These are phyloP conservation scores for Fereydounia khargensis DNA, from an alignment of 1,284 basidiomycete genomes.

Conservation along the genomic window DNA sequence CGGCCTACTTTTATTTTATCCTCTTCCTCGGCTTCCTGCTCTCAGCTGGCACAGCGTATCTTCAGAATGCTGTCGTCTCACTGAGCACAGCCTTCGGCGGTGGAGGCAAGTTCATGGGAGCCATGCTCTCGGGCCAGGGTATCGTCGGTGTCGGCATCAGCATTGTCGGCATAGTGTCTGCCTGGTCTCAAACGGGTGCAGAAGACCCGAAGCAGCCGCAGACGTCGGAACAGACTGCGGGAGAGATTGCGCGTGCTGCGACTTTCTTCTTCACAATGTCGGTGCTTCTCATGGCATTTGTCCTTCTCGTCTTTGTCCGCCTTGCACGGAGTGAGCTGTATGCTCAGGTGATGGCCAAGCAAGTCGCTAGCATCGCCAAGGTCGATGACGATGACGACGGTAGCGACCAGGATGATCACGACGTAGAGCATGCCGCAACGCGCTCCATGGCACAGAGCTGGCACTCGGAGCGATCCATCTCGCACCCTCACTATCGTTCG, in stretches of 20 bases:
- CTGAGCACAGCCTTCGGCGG: constrained; percentile 43
- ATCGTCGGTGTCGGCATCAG: constrained; percentile 40
- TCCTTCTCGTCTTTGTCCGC: constrained; percentile 25
- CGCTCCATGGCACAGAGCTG: constrained; percentile 30
- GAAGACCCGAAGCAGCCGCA: neutral
- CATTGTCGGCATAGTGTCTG: constrained; percentile 37
- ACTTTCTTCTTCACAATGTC: constrained; percentile 38
- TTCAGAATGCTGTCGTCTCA: constrained; percentile 50
- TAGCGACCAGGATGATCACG: constrained; percentile 2
- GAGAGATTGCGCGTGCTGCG: constrained; percentile 25
- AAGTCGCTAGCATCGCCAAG: constrained; percentile 27
- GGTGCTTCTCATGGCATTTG: constrained; percentile 19
- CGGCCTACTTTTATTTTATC: constrained; percentile 29
- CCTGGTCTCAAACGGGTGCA: constrained; percentile 18
- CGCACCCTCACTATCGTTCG: constrained; percentile 23
- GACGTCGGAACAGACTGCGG: constrained; percentile 11
- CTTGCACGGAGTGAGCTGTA: constrained; percentile 24
- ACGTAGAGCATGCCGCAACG: constrained; percentile 13
- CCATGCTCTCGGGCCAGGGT: constrained; percentile 50
- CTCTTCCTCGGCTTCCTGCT: constrained; percentile 21
- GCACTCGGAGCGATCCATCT: constrained; percentile 29
- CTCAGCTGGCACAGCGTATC: constrained; percentile 40
- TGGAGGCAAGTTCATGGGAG: constrained; percentile 36
- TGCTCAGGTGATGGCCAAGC: constrained; percentile 31
- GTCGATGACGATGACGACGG: constrained; percentile 15